phyloP scores from a whole-genome alignment of 805 yeast genomes.

The Kodamaea lidongshanica region DNA sequence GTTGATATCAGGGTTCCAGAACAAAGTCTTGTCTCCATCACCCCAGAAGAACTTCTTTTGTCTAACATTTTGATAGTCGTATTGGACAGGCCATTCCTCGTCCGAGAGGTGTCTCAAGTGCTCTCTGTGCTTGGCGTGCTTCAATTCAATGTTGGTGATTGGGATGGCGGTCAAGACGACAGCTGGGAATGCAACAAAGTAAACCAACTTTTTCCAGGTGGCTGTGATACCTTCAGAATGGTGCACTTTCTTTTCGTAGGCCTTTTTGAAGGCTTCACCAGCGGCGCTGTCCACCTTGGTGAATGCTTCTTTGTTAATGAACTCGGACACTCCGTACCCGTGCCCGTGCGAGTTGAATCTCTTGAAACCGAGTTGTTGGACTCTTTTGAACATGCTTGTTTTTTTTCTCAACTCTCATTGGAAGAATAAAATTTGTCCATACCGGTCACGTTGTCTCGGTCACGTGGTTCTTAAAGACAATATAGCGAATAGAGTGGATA shows the following conservation, averaged over 20 bases:
- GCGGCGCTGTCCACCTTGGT: constrained; percentile 48
- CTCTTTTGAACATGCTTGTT: constrained; percentile 30
- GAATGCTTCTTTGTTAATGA: constrained; percentile 35
- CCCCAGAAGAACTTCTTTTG: constrained; percentile 94
- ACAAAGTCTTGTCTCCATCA: constrained; percentile 93
- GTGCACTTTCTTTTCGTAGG: constrained; percentile 57
- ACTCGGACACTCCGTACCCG: constrained; percentile 37
- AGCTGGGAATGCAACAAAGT: constrained; percentile 77
- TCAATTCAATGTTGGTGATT: constrained; percentile 74
- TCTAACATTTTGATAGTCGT: constrained; percentile 90
- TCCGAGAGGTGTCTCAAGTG: constrained; percentile 70
- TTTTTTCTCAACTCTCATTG: constrained; percentile 8
- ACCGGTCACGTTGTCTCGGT: too few species aligned
- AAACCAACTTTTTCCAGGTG: constrained; percentile 82
- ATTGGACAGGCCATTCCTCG: constrained; percentile 88
- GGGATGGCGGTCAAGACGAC: constrained; percentile 70
- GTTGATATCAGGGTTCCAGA: constrained; percentile 93
- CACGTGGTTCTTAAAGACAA: too few species aligned
- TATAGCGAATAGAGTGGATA: too few species aligned
- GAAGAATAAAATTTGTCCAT: too few species aligned
- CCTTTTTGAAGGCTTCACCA: constrained; percentile 63
- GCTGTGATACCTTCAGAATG: constrained; percentile 75
- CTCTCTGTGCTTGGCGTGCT: constrained; percentile 86
- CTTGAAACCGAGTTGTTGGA: constrained; percentile 31
- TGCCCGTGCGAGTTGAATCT: constrained; percentile 38